phyloP scores from a whole-genome alignment of 1,284 basidiomycete species.

The Coniophora puteana region DNA sequence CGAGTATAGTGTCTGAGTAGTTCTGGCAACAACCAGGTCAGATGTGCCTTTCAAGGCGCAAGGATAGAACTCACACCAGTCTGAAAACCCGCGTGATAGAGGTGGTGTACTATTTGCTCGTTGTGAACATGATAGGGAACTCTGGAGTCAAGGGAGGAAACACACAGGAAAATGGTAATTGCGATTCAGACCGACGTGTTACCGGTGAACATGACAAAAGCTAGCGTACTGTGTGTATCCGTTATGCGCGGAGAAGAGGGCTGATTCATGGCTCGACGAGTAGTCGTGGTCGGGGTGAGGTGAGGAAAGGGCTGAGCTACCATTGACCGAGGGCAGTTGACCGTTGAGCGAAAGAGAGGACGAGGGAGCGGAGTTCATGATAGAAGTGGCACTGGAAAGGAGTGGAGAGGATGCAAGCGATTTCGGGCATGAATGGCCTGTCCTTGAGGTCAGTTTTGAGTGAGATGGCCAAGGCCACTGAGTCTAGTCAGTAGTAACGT shows the following conservation, averaged over 20 bases:
- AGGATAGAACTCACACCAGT: conserved; percentile 57
- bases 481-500: too few species aligned
- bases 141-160: conserved; percentile 24
- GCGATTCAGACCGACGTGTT: neutral
- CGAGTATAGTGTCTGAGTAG: conserved; percentile 76
- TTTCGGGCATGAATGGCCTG: too few species aligned
- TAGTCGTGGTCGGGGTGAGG: conserved; percentile 19
- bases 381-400: conserved; percentile 2
- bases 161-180: conserved; percentile 11
- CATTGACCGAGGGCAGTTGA: conserved; percentile 18
- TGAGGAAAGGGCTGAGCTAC: conserved; percentile 11
- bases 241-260: conserved; percentile 24
- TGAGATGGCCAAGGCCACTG: too few species aligned
- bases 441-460: too few species aligned
- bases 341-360: conserved; percentile 22
- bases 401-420: too few species aligned
- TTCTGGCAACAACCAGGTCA: conserved; percentile 43
- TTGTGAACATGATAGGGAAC: conserved; percentile 56
- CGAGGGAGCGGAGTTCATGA: conserved; percentile 21
- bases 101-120: conserved; percentile 68
- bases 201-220: conserved; percentile 2
- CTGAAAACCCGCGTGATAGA: conserved; percentile 76
- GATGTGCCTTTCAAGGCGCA: conserved; percentile 2
- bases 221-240: conserved; percentile 43
- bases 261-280: conserved; percentile 15